Base-by-base conservation (phyloP, 1,284 basidiomycete species). In the Thelephora terrestris region DNA sequence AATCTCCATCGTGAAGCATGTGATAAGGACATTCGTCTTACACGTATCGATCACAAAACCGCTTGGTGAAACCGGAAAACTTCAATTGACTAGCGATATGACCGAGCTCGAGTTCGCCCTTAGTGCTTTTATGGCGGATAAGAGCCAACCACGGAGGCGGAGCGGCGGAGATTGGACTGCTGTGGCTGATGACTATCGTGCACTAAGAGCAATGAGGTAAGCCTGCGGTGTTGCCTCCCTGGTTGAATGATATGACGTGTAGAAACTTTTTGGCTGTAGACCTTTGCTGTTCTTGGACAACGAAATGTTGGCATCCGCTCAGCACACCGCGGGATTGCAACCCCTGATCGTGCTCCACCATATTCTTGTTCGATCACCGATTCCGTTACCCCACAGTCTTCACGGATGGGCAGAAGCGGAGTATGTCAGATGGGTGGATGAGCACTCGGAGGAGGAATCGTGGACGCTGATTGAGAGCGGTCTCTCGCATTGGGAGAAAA, bases 81-180 rank as follows among this genome's bases (percentile, higher is more conserved):
- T 98, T 32, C 90, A 93, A 64, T 72, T 98, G 51, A 91, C 91
- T 47, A 87, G 82, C 47, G 94, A 98, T 63, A 94, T 96, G 91
- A 88, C 94, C 0, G 89, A 93, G 63, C 75, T 98, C 47, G 95
- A 98, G 67, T 95, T 97, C 63, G 81, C 85, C 0, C 64, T 94
- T 47, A 85, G 80, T 56, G 78, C 85, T 2, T 89, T 95, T 60
- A 70, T 92, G 59, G 71, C 71, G 45, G 72, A 83, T 56, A 71
- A 75, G 38, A 62, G 69, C 7, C 76, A 77, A 53, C 71, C 65
- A 51, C 79, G 80, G 57, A 76, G 79, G 3, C 39, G 39, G 39
- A 42, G 39, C 16, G 76, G 78, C 1, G 72, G 77, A 12, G 78
- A 76, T 55, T 69, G 91, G 42, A 83, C 87, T 51, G 72, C 67